These are phyloP conservation scores for Colletotrichum limetticola DNA, from an alignment of 2,329 filamentous ascomycete genomes.

Conservation along the genomic window DNA sequence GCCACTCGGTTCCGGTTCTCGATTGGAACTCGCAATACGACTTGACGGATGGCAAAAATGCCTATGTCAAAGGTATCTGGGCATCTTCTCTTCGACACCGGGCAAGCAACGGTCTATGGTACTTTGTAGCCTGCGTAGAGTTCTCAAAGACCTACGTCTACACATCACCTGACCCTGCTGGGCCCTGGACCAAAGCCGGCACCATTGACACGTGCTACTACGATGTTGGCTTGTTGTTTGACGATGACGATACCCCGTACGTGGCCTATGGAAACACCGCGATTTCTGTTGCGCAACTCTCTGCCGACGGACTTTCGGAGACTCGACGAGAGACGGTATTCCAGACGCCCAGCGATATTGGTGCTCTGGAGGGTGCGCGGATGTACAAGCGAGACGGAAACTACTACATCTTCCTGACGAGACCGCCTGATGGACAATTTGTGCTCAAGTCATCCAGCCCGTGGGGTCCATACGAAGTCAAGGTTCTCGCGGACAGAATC, in stretches of 20 bases:
- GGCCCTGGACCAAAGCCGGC: conserved; percentile 1
- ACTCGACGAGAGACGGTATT: conserved; percentile 46
- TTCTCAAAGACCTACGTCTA: conserved; percentile 31
- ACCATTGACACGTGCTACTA: conserved; percentile 52
- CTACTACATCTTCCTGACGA: conserved; percentile 64
- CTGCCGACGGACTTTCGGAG: conserved; percentile 54
- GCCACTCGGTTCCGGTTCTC: conserved; percentile 52
- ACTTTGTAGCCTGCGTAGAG: conserved; percentile 34
- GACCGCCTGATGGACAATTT: conserved; percentile 55
- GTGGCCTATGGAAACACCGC: conserved; percentile 55
- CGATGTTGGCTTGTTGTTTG: conserved; percentile 57
- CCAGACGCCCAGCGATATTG: conserved; percentile 17
- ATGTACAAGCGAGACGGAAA: conserved; percentile 66
- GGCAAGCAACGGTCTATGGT: conserved; percentile 26
- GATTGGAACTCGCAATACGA: conserved; percentile 56
- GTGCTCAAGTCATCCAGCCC: conserved; percentile 59
- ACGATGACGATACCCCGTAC: conserved; percentile 60
- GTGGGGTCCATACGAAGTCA: conserved; percentile 61
- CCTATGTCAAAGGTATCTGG: conserved; percentile 67
- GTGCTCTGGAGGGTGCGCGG: conserved; percentile 59
- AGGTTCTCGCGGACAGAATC: conserved; percentile 50
- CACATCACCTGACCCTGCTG: conserved; percentile 37
- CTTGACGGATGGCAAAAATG: conserved; percentile 50
- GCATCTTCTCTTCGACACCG: conserved; percentile 61
- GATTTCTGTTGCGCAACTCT: conserved; percentile 55